Percentiles rank a stretch among this genome's conserved stretches.
Conservation (phyloP, 345 rosid genomes). For the Geranium rotundifolium region DNA sequence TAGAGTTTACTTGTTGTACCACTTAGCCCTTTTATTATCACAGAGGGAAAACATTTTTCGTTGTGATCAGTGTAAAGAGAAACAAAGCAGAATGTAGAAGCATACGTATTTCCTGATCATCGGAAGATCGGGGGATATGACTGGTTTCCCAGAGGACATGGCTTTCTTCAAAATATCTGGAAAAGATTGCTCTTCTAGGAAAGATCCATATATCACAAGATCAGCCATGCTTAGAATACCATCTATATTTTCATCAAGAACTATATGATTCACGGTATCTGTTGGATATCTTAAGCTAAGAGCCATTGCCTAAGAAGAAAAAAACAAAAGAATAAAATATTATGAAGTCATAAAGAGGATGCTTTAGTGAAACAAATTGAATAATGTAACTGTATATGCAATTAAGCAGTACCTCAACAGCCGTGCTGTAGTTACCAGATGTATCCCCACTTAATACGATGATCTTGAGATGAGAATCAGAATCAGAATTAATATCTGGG, state of each 20-base stretch:
- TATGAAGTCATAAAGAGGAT: neutral
- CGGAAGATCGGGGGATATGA: conserved; percentile 73
- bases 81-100: conserved; percentile 4
- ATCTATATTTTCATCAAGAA: conserved; percentile 35
- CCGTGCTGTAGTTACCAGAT: conserved; percentile 58
- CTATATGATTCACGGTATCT: conserved; percentile 55
- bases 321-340: neutral
- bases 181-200: conserved; percentile 83
- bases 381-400: neutral
- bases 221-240: conserved; percentile 48
- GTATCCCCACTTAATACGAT: conserved; percentile 52
- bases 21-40: neutral
- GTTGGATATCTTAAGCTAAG: conserved; percentile 55
- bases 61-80: neutral
- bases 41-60: neutral
- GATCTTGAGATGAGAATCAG: conserved; percentile 44
- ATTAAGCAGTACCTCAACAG: conserved; percentile 56
- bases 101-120: conserved; percentile 73
- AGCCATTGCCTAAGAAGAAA: conserved; percentile 48
- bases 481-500: conserved; percentile 20
- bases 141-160: conserved; percentile 64
- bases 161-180: conserved; percentile 72
- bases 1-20: neutral
- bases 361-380: neutral
- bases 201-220: conserved; percentile 80